phyloP scores from a whole-genome alignment of 2,329 filamentous ascomycete genomes.

The Trichoderma lentiforme region DNA sequence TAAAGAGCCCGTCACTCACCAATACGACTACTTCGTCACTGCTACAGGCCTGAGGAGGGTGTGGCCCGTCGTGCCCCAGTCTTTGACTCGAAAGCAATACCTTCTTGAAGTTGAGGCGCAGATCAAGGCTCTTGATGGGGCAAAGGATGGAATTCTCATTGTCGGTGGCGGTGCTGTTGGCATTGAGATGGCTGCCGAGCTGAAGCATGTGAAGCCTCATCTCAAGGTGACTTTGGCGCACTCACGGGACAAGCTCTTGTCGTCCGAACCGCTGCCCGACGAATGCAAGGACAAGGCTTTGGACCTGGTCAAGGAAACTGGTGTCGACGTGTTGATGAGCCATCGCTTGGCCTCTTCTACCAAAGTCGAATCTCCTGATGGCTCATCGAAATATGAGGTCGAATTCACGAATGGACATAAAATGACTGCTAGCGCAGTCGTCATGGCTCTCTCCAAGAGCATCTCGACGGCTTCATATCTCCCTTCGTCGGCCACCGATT shows the following conservation, averaged over 20 bases:
- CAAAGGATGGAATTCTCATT: conserved; percentile 60
- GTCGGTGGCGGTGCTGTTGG: conserved; percentile 78
- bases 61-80: conserved; percentile 71
- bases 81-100: conserved; percentile 59
- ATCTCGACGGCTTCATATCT: conserved; percentile 62
- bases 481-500: conserved; percentile 55
- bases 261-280: conserved; percentile 67
- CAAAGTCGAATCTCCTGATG: conserved; percentile 45
- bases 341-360: conserved; percentile 53
- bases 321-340: conserved; percentile 62
- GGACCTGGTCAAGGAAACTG: conserved; percentile 56
- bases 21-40: conserved; percentile 74
- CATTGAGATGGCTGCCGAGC: conserved; percentile 76
- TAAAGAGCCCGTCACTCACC: conserved; percentile 39
- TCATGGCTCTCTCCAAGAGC: conserved; percentile 66
- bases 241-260: conserved; percentile 66
- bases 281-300: conserved; percentile 63
- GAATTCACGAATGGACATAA: conserved; percentile 58
- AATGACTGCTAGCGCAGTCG: conserved; percentile 60
- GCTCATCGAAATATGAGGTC: conserved; percentile 43
- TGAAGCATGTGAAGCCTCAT: conserved; percentile 64
- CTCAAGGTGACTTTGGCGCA: conserved; percentile 71
- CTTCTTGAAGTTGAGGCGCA: conserved; percentile 60
- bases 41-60: conserved; percentile 66
- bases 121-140: conserved; percentile 51